These are phyloP conservation scores for Podospora pseudopauciseta DNA, from an alignment of 495 filamentous ascomycete species.

Conservation along the genomic window DNA sequence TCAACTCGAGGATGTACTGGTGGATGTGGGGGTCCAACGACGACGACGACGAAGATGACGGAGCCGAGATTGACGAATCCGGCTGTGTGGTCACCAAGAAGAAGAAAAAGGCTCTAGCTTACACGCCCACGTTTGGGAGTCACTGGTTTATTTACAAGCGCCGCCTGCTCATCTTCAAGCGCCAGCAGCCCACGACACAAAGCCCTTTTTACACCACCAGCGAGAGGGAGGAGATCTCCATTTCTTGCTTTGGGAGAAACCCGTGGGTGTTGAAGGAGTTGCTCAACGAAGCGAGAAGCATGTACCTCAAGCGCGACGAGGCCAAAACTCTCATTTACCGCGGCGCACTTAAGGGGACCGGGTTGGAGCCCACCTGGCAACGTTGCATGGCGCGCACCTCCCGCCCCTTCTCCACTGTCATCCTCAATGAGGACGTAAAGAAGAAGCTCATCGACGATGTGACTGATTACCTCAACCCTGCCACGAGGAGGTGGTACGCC, in stretches of 20 bases:
- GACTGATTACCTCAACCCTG: constrained; percentile 80
- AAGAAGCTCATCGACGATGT: constrained; percentile 72
- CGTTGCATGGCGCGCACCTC: constrained; percentile 58
- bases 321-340: constrained; percentile 66
- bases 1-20: constrained; percentile 38
- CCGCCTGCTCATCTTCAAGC: constrained; percentile 53
- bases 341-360: constrained; percentile 39
- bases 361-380: constrained; percentile 44
- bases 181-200: constrained; percentile 36
- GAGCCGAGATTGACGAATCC: constrained; percentile 43
- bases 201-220: constrained; percentile 29
- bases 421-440: constrained; percentile 75
- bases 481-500: constrained; percentile 74
- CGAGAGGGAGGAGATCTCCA: constrained; percentile 56
- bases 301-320: constrained; percentile 57
- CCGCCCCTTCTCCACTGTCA: constrained; percentile 80
- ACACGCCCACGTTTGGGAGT: constrained; percentile 61
- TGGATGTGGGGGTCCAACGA: constrained; percentile 45
- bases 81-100: constrained; percentile 15
- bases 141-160: constrained; percentile 65
- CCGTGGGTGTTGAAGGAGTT: constrained; percentile 63
- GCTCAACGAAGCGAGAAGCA: constrained; percentile 58
- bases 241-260: constrained; percentile 65
- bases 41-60: constrained; percentile 43
- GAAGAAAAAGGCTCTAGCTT: constrained; percentile 59